These are phyloP conservation scores for Exidia glandulosa DNA, from an alignment of 768 basidiomycete genomes.

Conservation along the genomic window DNA sequence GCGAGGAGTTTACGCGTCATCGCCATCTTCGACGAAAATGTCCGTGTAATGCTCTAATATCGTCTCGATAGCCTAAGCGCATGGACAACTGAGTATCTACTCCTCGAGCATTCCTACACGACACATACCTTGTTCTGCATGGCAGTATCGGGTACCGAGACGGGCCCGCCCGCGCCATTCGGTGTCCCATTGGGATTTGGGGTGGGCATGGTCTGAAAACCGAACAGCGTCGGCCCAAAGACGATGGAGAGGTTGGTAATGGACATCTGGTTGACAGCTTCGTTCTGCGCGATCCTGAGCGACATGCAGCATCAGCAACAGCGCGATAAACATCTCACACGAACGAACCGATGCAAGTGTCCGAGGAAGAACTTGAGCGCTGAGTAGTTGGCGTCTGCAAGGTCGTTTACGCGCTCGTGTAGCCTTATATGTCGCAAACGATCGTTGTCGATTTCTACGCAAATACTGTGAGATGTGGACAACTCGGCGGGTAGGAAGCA, in stretches of 20 bases:
- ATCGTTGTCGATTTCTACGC: conserved; percentile 83
- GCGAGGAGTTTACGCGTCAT: neutral
- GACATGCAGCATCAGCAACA: neutral
- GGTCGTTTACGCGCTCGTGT: conserved; percentile 94
- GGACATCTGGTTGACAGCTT: conserved; percentile 81
- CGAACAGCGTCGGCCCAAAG: conserved; percentile 94
- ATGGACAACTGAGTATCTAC: conserved; percentile 7
- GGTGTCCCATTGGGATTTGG: conserved; percentile 19
- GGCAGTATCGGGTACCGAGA: conserved; percentile 36
- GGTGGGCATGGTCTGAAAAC: conserved; percentile 23
- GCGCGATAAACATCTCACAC: too few species aligned
- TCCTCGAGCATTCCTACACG: neutral
- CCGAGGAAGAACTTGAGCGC: conserved; percentile 93
- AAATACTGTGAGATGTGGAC: neutral
- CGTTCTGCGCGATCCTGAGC: conserved; percentile 62
- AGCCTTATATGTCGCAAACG: conserved; percentile 89
- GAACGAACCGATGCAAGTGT: conserved; percentile 73
- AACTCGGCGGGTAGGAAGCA: conserved; percentile 5
- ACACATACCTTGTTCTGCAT: conserved; percentile 56
- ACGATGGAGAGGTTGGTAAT: conserved; percentile 90
- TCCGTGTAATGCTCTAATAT: conserved; percentile 90
- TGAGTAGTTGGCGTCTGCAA: conserved; percentile 98
- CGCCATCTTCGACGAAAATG: conserved; percentile 83
- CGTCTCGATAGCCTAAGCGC: conserved; percentile 76
- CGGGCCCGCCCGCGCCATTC: conserved; percentile 13